A percentile compares a stretch with the other conserved stretches of the same genome.
Evolutionary conservation across 83 land plant species (phyloP).

Genomic region (Picea abies): DNA sequence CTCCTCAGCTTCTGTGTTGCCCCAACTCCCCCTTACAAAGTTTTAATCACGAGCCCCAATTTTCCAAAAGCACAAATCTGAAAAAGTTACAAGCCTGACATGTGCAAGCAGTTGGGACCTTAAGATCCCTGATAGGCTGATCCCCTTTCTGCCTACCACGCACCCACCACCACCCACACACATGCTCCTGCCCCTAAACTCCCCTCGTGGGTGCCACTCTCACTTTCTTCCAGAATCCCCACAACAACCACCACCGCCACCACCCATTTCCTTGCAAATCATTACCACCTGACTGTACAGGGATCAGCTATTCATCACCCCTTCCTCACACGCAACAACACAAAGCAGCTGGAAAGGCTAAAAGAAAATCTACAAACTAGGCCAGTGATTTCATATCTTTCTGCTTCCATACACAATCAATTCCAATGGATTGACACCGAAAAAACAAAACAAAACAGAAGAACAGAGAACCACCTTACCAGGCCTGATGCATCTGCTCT

Average conservation of each 20-base stretch:
- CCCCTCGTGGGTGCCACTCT: not conserved
- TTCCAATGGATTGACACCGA: not conserved
- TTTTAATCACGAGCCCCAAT: not conserved
- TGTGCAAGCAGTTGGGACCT: not conserved
- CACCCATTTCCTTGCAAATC: not conserved
- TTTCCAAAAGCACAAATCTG: not conserved
- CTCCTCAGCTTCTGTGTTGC: not conserved
- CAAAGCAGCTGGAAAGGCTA: not conserved
- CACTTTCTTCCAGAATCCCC: not conserved
- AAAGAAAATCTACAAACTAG: not conserved
- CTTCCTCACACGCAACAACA: not conserved
- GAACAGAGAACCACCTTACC: constrained; percentile 10
- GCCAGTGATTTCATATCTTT: not conserved
- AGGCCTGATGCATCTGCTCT: constrained; percentile 4
- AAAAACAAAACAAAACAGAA: not conserved
- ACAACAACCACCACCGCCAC: not conserved
- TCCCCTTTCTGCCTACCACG: constrained; percentile 22
- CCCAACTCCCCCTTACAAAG: not conserved
- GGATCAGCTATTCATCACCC: not conserved
- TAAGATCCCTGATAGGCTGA: constrained; percentile 9
- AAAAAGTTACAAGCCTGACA: constrained; percentile 11
- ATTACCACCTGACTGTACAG: not conserved
- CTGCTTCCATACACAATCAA: not conserved
- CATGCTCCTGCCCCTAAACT: constrained; percentile 6
- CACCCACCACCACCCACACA: constrained; percentile 11